Conservation (phyloP, 306 rosid species). For the Alnus glutinosa region DNA sequence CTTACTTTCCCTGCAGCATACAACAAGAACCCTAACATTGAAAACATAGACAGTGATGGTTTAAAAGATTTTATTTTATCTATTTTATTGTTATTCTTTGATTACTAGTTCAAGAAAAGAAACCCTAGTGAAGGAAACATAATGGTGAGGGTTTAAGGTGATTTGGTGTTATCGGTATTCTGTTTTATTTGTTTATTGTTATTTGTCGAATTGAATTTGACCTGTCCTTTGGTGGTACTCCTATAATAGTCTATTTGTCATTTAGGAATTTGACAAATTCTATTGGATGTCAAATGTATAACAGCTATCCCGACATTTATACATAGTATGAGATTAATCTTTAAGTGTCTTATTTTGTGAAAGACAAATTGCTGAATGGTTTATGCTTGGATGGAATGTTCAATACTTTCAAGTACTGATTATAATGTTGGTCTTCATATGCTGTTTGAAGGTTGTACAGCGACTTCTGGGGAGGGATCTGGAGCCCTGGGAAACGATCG, state of each 20-base stretch:
- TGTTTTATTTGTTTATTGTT: not conserved
- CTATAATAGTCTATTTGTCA: not conserved
- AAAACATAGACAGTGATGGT: no score
- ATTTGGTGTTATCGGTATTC: not conserved
- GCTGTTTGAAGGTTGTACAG: constrained; percentile 61
- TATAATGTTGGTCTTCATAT: constrained; percentile 12
- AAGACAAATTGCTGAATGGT: not conserved
- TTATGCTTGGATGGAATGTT: not conserved
- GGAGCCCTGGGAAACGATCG: constrained; percentile 94
- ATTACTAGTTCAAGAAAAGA: no score
- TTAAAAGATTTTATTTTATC: no score
- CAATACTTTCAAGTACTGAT: not conserved
- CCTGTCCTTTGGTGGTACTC: not conserved
- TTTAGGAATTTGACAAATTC: not conserved
- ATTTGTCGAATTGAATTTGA: not conserved
- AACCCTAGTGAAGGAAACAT: no score
- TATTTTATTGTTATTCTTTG: no score
- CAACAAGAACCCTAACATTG: no score
- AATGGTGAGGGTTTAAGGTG: not conserved
- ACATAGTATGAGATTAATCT: not conserved
- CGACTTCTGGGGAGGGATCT: constrained; percentile 72
- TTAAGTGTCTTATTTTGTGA: not conserved
- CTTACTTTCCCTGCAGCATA: no score
- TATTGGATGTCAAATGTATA: not conserved
- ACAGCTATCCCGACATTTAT: not conserved